A percentile compares a stretch with the other conserved stretches of the same genome.
Evolutionary conservation across 164 flowering plant species (phyloP).

Genomic region (Macadamia tetraphylla): DNA sequence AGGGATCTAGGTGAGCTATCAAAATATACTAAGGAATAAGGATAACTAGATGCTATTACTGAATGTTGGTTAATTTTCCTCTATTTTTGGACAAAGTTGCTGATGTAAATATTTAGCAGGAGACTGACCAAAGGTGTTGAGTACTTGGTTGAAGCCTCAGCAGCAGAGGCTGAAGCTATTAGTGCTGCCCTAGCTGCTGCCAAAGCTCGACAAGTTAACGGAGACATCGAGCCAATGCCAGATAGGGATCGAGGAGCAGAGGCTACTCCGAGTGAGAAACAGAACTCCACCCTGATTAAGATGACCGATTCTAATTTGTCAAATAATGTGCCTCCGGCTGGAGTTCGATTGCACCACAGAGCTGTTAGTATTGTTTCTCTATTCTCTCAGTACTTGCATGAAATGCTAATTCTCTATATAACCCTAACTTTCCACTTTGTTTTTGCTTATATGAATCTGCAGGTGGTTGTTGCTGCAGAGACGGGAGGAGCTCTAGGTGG

Average conservation of each 20-base stretch:
- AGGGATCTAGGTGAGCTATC: constrained; percentile 47
- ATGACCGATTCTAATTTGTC: constrained; percentile 46
- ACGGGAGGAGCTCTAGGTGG: constrained; percentile 71
- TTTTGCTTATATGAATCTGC: not conserved
- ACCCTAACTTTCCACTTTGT: not conserved
- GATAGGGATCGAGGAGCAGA: constrained; percentile 74
- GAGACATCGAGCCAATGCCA: constrained; percentile 60
- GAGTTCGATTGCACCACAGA: constrained; percentile 67
- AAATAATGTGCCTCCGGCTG: constrained; percentile 42
- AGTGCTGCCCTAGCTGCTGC: constrained; percentile 75
- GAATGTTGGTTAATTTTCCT: not conserved
- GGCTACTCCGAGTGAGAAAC: constrained; percentile 76
- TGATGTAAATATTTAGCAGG: constrained; percentile 24
- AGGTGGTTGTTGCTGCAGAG: constrained; percentile 11
- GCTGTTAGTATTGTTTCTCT: constrained; percentile 40
- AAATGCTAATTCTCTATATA: not conserved
- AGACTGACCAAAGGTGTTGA: constrained; percentile 69
- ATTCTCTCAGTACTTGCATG: not conserved
- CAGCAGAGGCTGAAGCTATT: constrained; percentile 83
- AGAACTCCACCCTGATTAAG: constrained; percentile 42
- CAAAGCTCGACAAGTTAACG: constrained; percentile 69
- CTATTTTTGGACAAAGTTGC: not conserved
- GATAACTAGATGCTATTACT: not conserved
- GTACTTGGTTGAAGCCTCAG: constrained; percentile 75
- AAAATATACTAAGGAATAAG: not conserved